Base-by-base conservation (phyloP, 805 yeast species). In the Sugiyamaella smithiae region DNA sequence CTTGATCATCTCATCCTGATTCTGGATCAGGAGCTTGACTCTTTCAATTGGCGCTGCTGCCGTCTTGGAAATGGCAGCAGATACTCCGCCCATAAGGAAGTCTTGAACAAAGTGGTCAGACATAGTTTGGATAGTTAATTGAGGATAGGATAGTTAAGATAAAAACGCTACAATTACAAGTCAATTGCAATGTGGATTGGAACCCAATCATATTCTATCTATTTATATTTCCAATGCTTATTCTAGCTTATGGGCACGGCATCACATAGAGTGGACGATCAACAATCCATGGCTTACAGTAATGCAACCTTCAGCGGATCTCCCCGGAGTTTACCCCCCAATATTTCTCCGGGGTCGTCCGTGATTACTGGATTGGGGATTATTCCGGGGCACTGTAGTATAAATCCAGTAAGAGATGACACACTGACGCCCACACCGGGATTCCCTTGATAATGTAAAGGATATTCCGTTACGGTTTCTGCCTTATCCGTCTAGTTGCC, bases 21-120 rank as follows among this genome's bases (percentile, higher is more conserved):
- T 89, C 80, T 89, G 97, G 72, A 89, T 88, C 75, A 89, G 83
- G 67, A 89, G 80, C 81, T 89, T 89, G 70, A 89, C 96, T 80
- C 97, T 84, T 79, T 88, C 96, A 70, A 88, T 88, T 74, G 96
- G 96, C 66, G 96, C 95, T 67, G 96, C 96, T 58, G 95, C 97
- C 58, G 97, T 89, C 84, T 89, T 89, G 63, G 96, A 85, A 76
- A 89, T 89, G 69, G 97, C 97, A 77, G 97, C 97, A 77, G 97
- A 88, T 64, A 89, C 93, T 88, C 97, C 97, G 76, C 97, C 97
- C 97, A 90, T 65, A 55, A 65, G 51, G 61, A 65, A 65, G 56
- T 65, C 69, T 52, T 64, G 51, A 45, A 65, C 41, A 58, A 65
- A 65, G 29, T 26, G 7, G 38, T 35, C 38, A 12, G 38, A 35